Evolutionary conservation across 78 protist genomes (phyloP).

Genomic region (Protostelium mycophagum): DNA sequence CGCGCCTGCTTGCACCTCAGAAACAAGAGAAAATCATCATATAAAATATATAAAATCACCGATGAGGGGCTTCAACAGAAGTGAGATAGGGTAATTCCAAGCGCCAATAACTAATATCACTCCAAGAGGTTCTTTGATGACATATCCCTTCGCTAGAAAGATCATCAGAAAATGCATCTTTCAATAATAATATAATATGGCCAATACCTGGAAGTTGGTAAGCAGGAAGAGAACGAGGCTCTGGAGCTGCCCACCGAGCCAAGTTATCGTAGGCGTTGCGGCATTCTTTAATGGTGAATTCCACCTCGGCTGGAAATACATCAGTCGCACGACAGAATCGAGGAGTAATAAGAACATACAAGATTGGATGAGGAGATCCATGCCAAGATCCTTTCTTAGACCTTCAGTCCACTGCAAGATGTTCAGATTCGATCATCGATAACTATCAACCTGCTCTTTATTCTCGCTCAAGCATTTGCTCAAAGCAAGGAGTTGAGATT

Average conservation of each 20-base stretch:
- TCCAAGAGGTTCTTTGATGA: conserved; percentile 67
- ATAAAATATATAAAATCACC: not conserved
- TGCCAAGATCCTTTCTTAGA: not conserved
- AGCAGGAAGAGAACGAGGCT: not conserved
- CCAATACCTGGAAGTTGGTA: not conserved
- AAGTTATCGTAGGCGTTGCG: not conserved
- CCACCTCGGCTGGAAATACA: not conserved
- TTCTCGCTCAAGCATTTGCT: not conserved
- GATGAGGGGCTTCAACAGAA: not conserved
- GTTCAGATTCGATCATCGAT: too few relatives aligned
- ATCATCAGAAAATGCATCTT: not conserved
- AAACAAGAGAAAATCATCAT: too few relatives aligned
- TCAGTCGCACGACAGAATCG: not conserved
- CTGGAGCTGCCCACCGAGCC: not conserved
- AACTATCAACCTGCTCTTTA: not conserved
- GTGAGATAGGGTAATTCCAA: conserved; percentile 79
- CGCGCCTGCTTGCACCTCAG: conserved; percentile 41
- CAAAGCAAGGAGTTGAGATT: not conserved
- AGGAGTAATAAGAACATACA: not conserved
- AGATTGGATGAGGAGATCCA: not conserved
- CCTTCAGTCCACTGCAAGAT: not conserved
- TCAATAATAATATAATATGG: too few relatives aligned
- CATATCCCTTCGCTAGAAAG: not conserved
- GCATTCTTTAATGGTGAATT: not conserved
- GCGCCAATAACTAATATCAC: conserved; percentile 71